A percentile compares a stretch with the other conserved stretches of the same genome.
Evolutionary conservation across 2,329 filamentous ascomycete genomes (phyloP).

Genomic region (Dryadomyces quercivorus): DNA sequence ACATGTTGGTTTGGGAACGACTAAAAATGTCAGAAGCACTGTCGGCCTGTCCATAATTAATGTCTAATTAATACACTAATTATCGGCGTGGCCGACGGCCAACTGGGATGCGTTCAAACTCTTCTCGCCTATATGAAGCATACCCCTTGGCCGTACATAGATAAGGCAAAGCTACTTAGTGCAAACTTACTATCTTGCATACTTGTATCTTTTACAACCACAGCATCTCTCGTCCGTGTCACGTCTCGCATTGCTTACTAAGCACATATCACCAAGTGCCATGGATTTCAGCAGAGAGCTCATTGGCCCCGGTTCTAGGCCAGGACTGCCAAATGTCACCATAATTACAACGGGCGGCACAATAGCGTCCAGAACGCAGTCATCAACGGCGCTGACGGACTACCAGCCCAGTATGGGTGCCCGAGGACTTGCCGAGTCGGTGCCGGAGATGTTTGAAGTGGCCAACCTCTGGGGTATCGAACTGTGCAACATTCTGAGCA

Average conservation of each 20-base stretch:
- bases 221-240: no score
- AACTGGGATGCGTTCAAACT: no score
- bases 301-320: neutral
- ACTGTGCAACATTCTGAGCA: conserved; percentile 35
- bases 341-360: conserved; percentile 47
- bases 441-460: conserved; percentile 40
- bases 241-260: no score
- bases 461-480: conserved; percentile 42
- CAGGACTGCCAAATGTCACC: conserved; percentile 38
- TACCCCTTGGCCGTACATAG: neutral
- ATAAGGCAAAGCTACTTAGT: neutral
- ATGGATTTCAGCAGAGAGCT: no score
- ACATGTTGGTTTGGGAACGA: neutral
- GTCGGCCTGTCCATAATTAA: no score
- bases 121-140: neutral
- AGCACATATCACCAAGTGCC: no score
- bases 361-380: conserved; percentile 40
- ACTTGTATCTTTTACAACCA: no score
- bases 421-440: conserved; percentile 37
- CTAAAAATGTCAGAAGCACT: no score
- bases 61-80: no score
- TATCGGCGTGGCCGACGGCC: neutral
- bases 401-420: conserved; percentile 34
- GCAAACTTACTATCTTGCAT: no score
- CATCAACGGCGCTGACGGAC: conserved; percentile 31